These are phyloP conservation scores for Arachis stenosperma DNA, from an alignment of 306 rosid species.

Conservation along the genomic window DNA sequence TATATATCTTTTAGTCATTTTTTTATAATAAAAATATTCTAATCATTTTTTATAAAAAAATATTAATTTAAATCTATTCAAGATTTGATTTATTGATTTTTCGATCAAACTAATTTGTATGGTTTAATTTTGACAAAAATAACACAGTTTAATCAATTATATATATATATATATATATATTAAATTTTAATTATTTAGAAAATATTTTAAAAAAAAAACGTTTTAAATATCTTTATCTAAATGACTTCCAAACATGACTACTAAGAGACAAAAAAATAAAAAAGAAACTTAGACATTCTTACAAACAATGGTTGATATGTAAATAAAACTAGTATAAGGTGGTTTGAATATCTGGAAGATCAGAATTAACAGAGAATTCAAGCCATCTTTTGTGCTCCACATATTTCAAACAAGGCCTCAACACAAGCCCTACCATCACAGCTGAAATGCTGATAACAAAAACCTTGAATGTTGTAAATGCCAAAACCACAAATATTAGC, in stretches of 20 bases:
- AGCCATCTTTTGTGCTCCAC: slow-evolving; percentile 58
- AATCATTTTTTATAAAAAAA: too few relatives aligned
- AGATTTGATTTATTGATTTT: too few relatives aligned
- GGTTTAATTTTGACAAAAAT: too few relatives aligned
- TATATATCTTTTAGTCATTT: too few relatives aligned
- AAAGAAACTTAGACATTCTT: neutral
- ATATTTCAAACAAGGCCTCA: slow-evolving; percentile 57
- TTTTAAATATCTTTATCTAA: too few relatives aligned
- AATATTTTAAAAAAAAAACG: too few relatives aligned
- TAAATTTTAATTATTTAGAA: too few relatives aligned
- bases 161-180: too few relatives aligned
- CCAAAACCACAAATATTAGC: slow-evolving; percentile 59
- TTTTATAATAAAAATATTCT: too few relatives aligned
- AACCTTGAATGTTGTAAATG: slow-evolving; percentile 55
- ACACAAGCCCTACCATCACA: slow-evolving; percentile 49
- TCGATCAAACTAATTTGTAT: too few relatives aligned
- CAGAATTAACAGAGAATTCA: slow-evolving; percentile 45
- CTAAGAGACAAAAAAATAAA: neutral
- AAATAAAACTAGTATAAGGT: slow-evolving; percentile 11
- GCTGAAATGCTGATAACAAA: slow-evolving; percentile 53
- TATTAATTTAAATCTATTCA: too few relatives aligned
- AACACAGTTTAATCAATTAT: too few relatives aligned
- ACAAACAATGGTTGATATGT: slow-evolving; percentile 27
- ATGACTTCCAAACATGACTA: neutral
- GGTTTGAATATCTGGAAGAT: slow-evolving; percentile 45